Base-by-base conservation (phyloP, 148 eudicot species). In the Silene uniflora region DNA sequence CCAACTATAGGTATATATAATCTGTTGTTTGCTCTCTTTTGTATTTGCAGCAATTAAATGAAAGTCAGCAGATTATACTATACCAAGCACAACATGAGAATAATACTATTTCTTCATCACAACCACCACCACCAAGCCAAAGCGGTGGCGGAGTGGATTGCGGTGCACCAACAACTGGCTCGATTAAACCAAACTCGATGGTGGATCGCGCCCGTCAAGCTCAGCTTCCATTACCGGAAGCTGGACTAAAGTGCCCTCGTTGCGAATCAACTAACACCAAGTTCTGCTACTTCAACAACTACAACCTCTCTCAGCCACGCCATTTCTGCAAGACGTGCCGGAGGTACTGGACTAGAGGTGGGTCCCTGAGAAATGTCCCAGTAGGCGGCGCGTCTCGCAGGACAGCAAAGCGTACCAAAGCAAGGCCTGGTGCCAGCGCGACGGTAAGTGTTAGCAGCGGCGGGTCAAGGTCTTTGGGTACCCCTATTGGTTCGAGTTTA, bases 141-240 rank as follows among this genome's bases (percentile, higher is more conserved):
- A 56, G 70, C 44, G 78, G 63, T 3, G 49, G 77, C 5, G 74
- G 52, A 35, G 76, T 11, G 46, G 56, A 39, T 22, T 24, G 77
- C 32, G 67, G 58, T 14, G 44, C 24, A 9, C 29, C 67, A 21
- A 60, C 29, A 16, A 18, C 73, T 24, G 66, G 73, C 24, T 68
- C 73, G 23, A 69, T 68, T 39, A 76, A 76, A 52, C 79, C 79
- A 4, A 76, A 76, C 44, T 76, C 79, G 67, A 76, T 76, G 79
- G 79, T 76, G 14, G 79, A 76, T 76, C 58, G 79, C 24, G 79
- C 79, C 54, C 79, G 79, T 44, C 79, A 76, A 42, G 79, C 79
- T 10, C 79, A 76, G 39, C 62, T 76, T 62, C 79, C 79, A 0
- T 39, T 76, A 8, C 79, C 79, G 3, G 79, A 76, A 60, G 73